phyloP scores from a whole-genome alignment of 805 yeast genomes.

The Candida ovalis region DNA sequence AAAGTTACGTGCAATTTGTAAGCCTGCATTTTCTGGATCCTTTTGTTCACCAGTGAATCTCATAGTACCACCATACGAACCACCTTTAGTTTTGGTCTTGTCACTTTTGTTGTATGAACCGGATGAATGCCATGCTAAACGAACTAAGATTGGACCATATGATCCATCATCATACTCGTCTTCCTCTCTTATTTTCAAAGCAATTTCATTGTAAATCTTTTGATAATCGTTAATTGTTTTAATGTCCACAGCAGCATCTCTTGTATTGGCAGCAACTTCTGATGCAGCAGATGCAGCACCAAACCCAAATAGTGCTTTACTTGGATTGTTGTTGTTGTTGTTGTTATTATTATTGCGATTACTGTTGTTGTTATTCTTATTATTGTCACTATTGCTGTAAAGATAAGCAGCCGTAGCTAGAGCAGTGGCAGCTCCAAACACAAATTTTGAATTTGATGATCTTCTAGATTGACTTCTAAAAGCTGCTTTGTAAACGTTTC shows the following conservation, averaged over 20 bases:
- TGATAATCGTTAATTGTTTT: constrained; percentile 53
- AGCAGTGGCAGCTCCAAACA: constrained; percentile 1
- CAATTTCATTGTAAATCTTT: constrained; percentile 70
- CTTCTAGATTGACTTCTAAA: neutral
- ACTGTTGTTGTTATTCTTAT: constrained; percentile 12
- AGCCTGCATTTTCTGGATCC: constrained; percentile 50
- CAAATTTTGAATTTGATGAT: constrained; percentile 1
- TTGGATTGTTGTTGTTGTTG: too few relatives aligned
- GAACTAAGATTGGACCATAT: constrained; percentile 42
- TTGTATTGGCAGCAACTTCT: constrained; percentile 22
- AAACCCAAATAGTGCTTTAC: constrained; percentile 25
- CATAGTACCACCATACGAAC: constrained; percentile 56
- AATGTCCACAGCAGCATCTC: constrained; percentile 30
- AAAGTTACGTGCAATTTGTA: constrained; percentile 51
- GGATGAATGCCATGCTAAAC: constrained; percentile 49
- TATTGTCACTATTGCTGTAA: constrained; percentile 15
- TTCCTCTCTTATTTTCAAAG: constrained; percentile 48
- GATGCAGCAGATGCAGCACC: constrained; percentile 35
- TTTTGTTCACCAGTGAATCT: constrained; percentile 44
- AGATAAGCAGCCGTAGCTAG: constrained; percentile 28
- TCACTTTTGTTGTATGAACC: constrained; percentile 43
- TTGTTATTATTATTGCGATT: constrained; percentile 14
- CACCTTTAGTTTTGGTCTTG: constrained; percentile 38
- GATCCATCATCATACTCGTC: constrained; percentile 63
- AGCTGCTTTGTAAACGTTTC: neutral